phyloP scores from a whole-genome alignment of 176 grass and related monocot genomes.

The Rhynchospora breviuscula region DNA sequence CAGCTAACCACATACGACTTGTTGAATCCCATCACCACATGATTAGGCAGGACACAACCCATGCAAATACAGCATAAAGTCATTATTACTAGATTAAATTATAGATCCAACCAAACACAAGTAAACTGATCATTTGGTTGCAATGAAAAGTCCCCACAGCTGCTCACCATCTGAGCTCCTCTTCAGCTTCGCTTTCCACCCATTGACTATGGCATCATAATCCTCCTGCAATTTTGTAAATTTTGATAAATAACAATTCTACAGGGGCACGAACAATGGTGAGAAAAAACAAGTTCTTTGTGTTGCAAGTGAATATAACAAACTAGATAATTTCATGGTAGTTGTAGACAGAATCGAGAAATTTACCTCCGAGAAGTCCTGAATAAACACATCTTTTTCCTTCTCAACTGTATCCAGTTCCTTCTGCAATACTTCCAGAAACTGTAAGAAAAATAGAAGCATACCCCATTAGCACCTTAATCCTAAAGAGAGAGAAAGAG shows the following conservation, averaged over 20 bases:
- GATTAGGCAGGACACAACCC: not conserved
- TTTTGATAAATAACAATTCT: not conserved
- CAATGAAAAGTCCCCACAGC: conserved; percentile 90
- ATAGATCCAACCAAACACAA: not conserved
- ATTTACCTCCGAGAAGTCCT: conserved; percentile 80
- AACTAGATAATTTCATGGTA: not conserved
- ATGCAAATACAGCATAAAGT: not conserved
- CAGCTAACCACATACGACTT: not conserved
- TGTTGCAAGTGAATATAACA: not conserved
- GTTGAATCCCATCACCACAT: not conserved
- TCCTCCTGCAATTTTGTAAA: conserved; percentile 53
- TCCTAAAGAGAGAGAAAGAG: not conserved
- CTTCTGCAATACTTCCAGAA: conserved; percentile 56
- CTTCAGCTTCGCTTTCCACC: conserved; percentile 88
- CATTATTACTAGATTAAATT: not conserved
- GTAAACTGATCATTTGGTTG: conserved; percentile 44
- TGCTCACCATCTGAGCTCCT: conserved; percentile 82
- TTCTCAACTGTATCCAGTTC: conserved; percentile 70
- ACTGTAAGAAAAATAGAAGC: conserved; percentile 36
- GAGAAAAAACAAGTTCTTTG: not conserved
- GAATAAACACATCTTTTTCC: conserved; percentile 62
- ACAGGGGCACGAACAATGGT: not conserved
- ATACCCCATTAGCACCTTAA: conserved; percentile 6
- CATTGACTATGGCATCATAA: conserved; percentile 79
- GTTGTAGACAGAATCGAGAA: not conserved